Percentiles rank a stretch among this genome's conserved stretches.
Evolutionary conservation across 352 stramenopile species (phyloP).

Genomic region (Globisporangium cederbergense): DNA sequence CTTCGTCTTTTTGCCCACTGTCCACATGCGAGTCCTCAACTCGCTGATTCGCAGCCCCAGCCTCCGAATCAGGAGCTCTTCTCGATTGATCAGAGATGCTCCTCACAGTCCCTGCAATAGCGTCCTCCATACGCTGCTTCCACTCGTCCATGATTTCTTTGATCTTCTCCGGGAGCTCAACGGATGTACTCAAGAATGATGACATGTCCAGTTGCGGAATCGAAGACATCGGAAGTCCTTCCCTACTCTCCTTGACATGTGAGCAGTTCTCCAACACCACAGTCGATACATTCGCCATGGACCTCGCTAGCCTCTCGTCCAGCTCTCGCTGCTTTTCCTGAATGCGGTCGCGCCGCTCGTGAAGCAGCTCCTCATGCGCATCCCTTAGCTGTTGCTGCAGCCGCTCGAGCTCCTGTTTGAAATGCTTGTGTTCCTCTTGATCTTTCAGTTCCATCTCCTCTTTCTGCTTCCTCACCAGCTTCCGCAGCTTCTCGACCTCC

Average conservation of each 20-base stretch:
- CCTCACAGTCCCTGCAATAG: slow-evolving; percentile 22
- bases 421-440: slow-evolving; percentile 23
- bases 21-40: background rate
- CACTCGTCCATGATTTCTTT: slow-evolving; percentile 60
- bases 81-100: slow-evolving; percentile 19
- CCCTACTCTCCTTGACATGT: background rate
- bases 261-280: background rate
- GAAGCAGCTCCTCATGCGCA: slow-evolving; percentile 50
- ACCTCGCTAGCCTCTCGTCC: slow-evolving; percentile 36
- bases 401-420: slow-evolving; percentile 32
- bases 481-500: slow-evolving; percentile 64
- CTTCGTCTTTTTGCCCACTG: background rate
- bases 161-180: slow-evolving; percentile 51
- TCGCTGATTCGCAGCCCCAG: background rate
- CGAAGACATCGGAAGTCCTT: background rate
- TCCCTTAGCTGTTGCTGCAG: slow-evolving; percentile 41
- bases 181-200: slow-evolving; percentile 54
- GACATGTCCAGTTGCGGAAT: slow-evolving; percentile 30
- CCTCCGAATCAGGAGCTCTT: background rate
- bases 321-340: slow-evolving; percentile 58
- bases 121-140: slow-evolving; percentile 53
- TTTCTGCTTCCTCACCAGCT: slow-evolving; percentile 46
- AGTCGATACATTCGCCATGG: slow-evolving; percentile 2
- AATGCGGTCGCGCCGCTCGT: slow-evolving; percentile 48
- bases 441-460: slow-evolving; percentile 38